Conservation (phyloP, 2,329 filamentous ascomycete species). For the Niveomyces coronatus region DNA sequence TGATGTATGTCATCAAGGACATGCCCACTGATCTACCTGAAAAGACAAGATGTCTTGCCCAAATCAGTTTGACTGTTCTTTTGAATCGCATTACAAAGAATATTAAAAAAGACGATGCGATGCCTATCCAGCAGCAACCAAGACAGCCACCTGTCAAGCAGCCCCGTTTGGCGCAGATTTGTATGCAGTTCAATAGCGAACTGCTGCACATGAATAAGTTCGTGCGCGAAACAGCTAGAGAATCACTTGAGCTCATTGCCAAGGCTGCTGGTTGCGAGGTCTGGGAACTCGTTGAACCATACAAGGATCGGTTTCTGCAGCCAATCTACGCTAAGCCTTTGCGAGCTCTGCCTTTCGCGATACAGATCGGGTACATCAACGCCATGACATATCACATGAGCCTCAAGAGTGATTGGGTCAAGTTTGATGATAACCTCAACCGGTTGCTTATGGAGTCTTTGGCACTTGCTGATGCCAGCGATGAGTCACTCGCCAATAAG, state of each 20-base stretch:
- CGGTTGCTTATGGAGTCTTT: constrained; percentile 87
- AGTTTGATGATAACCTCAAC: constrained; percentile 86
- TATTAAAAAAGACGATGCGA: constrained; percentile 63
- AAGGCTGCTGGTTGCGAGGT: constrained; percentile 68
- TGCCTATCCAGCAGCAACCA: constrained; percentile 26
- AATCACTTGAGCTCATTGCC: constrained; percentile 70
- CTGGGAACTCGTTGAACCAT: constrained; percentile 78
- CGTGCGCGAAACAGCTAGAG: constrained; percentile 78
- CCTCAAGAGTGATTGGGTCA: constrained; percentile 77
- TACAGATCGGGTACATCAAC: constrained; percentile 97
- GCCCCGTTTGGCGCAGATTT: constrained; percentile 63
- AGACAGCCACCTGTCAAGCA: constrained; percentile 37
- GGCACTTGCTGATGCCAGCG: constrained; percentile 86
- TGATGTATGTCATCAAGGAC: constrained; percentile 97
- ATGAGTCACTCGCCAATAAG: constrained; percentile 86
- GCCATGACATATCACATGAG: constrained; percentile 92
- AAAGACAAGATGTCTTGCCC: constrained; percentile 73
- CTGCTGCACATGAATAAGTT: constrained; percentile 93
- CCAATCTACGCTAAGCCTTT: constrained; percentile 95
- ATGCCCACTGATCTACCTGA: constrained; percentile 92
- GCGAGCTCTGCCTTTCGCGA: constrained; percentile 82
- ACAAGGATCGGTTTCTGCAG: constrained; percentile 79
- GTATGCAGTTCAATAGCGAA: constrained; percentile 76
- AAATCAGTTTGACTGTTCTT: constrained; percentile 72
- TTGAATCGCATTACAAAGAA: constrained; percentile 69